Conservation (phyloP, 2,329 filamentous ascomycete genomes). For the Colletotrichum sp. region DNA sequence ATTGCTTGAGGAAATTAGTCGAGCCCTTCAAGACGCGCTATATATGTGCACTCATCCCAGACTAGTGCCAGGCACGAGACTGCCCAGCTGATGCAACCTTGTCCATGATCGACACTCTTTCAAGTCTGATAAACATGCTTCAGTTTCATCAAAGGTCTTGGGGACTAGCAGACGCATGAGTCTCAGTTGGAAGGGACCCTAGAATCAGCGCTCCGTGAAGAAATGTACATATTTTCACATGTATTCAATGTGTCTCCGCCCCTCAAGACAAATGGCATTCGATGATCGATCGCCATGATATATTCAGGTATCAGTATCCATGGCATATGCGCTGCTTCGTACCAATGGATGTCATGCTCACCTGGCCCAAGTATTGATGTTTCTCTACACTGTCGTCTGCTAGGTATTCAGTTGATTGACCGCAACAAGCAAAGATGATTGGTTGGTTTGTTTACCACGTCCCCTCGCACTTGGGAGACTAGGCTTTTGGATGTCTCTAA, state of each 20-base stretch:
- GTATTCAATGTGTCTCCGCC: background rate
- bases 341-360: background rate
- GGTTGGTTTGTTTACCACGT: background rate
- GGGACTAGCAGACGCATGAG: fast-evolving
- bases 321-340: background rate
- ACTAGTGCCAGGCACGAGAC: background rate
- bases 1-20: background rate
- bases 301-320: fast-evolving
- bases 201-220: fast-evolving
- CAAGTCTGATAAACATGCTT: background rate
- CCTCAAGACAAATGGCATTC: too few relatives aligned
- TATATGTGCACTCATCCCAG: fast-evolving
- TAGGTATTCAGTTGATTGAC: background rate
- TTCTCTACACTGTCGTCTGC: background rate
- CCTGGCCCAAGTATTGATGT: background rate
- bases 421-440: background rate
- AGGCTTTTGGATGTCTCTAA: background rate
- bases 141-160: too few relatives aligned
- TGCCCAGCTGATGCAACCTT: background rate
- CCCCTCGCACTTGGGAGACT: background rate
- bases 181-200: background rate
- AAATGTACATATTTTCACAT: background rate
- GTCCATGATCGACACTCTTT: background rate
- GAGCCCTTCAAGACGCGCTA: background rate
- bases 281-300: background rate